A percentile compares a stretch with the other conserved stretches of the same genome.
Evolutionary conservation across 164 flowering plant species (phyloP).

Genomic region (Hamamelis virginiana): DNA sequence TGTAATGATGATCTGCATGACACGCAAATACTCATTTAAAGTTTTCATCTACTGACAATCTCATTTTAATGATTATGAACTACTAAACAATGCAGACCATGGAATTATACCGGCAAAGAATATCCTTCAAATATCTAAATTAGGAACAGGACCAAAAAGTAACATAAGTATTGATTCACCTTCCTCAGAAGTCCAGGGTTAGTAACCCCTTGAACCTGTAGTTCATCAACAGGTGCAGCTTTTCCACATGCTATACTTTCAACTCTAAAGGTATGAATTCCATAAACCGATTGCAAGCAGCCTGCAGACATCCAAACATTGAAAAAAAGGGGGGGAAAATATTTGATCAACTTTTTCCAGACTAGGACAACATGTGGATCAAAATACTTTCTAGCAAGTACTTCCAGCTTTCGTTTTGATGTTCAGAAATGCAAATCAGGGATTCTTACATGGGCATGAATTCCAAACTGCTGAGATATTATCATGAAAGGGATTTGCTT

Average conservation of each 20-base stretch:
- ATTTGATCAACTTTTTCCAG: not conserved
- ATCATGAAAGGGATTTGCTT: too few relatives aligned
- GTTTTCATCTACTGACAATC: not conserved
- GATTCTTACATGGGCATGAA: too few relatives aligned
- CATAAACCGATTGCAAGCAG: conserved; percentile 73
- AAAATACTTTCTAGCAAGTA: not conserved
- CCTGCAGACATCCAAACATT: conserved; percentile 42
- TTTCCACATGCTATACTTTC: conserved; percentile 71
- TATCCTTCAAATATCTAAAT: not conserved
- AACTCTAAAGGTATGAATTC: conserved; percentile 68
- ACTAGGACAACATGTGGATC: not conserved
- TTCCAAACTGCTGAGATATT: too few relatives aligned
- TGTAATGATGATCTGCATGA: conserved; percentile 53
- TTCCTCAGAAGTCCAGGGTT: conserved; percentile 65
- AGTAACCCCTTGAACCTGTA: conserved; percentile 75
- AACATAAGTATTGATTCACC: conserved; percentile 31
- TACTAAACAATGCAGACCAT: not conserved
- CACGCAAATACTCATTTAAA: not conserved
- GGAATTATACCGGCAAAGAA: too few relatives aligned
- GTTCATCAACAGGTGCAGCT: conserved; percentile 82
- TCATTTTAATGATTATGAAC: not conserved
- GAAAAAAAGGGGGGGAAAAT: not conserved
- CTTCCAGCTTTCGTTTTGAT: too few relatives aligned
- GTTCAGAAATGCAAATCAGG: too few relatives aligned
- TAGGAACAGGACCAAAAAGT: not conserved